Conservation (phyloP, 805 yeast genomes). For the Candida schatavii region DNA sequence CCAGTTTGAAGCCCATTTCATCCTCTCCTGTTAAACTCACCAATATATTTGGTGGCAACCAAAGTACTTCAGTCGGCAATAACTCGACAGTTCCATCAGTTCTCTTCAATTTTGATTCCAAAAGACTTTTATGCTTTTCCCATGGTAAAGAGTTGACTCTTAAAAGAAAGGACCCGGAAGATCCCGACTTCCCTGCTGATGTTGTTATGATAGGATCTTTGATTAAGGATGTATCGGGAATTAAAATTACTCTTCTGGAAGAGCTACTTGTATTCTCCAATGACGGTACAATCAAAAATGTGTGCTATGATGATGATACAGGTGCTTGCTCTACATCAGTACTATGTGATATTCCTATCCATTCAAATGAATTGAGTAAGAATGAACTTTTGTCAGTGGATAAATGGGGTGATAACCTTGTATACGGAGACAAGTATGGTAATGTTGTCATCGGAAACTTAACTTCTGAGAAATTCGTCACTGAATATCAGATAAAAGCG, state of each 20-base stretch:
- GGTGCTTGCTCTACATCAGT: conserved; percentile 3
- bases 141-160: conserved; percentile 35
- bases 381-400: conserved; percentile 46
- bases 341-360: conserved; percentile 16
- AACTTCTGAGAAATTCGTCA: conserved; percentile 10
- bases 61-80: neutral
- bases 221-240: conserved; percentile 36
- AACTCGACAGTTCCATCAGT: conserved; percentile 12
- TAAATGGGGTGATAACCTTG: conserved; percentile 12
- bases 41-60: neutral
- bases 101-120: conserved; percentile 20
- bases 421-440: conserved; percentile 53
- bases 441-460: conserved; percentile 27
- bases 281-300: conserved; percentile 35
- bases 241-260: conserved; percentile 29
- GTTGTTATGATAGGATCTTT: conserved; percentile 31
- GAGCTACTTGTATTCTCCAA: conserved; percentile 41
- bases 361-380: conserved; percentile 30
- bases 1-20: conserved; percentile 7
- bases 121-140: conserved; percentile 26
- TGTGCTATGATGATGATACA: conserved; percentile 14
- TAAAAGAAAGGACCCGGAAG: too few species aligned
- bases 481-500: conserved; percentile 35
- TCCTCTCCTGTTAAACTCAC: conserved; percentile 5
- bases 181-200: too few species aligned